These are phyloP conservation scores for Trametes maxima DNA, from an alignment of 768 basidiomycete species.

Conservation along the genomic window DNA sequence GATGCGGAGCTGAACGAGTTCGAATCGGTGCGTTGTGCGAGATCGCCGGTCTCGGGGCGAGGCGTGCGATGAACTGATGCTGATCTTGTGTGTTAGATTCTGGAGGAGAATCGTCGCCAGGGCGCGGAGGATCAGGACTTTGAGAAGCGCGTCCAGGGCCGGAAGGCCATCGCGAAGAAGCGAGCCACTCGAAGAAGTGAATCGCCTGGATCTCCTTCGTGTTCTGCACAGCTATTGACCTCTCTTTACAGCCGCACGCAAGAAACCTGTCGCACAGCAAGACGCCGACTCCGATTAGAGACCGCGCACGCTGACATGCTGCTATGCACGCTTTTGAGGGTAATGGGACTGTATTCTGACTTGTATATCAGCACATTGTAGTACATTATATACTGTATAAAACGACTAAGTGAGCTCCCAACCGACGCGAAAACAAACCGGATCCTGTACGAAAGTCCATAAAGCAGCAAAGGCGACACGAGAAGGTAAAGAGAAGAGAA, in stretches of 20 bases:
- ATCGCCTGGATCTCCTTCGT: constrained; percentile 6
- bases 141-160: constrained; percentile 82
- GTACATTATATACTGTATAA: constrained; percentile 25
- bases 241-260: constrained; percentile 14
- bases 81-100: constrained; percentile 52
- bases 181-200: constrained; percentile 54
- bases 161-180: constrained; percentile 80
- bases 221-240: too few relatives aligned
- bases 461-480: not conserved
- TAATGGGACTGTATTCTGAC: constrained; percentile 3
- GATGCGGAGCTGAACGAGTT: constrained; percentile 95
- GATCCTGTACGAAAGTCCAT: not conserved
- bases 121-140: constrained; percentile 92
- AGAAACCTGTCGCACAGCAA: constrained; percentile 12
- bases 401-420: constrained; percentile 10
- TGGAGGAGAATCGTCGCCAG: constrained; percentile 80
- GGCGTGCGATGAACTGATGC: not conserved
- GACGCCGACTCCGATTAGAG: constrained; percentile 16
- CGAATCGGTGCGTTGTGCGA: constrained; percentile 58
- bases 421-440: not conserved
- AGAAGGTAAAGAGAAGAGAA: not conserved
- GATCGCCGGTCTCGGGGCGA: not conserved
- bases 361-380: constrained; percentile 23
- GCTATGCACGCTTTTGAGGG: not conserved
- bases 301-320: too few relatives aligned